These are phyloP conservation scores for Sicyos baderoa DNA, from an alignment of 306 rosid species.

Conservation along the genomic window DNA sequence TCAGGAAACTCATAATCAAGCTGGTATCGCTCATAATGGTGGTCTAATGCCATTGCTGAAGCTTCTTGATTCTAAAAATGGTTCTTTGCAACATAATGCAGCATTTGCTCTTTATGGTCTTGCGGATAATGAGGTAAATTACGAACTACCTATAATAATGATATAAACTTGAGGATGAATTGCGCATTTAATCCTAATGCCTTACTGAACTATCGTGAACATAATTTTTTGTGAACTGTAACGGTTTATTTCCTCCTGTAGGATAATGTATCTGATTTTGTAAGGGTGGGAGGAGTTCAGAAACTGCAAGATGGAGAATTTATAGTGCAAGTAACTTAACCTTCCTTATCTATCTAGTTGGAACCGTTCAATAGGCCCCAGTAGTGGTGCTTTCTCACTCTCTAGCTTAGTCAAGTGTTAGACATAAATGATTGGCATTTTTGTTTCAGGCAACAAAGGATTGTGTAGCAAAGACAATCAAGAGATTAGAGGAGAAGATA, in stretches of 20 bases:
- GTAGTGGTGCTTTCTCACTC: not conserved
- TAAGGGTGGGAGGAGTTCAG: not conserved
- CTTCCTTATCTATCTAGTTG: not conserved
- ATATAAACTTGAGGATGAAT: not conserved
- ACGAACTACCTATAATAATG: not conserved
- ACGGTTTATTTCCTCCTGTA: not conserved
- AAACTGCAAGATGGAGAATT: not conserved
- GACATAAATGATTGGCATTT: not conserved
- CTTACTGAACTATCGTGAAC: not conserved
- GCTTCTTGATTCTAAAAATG: slow-evolving; percentile 97
- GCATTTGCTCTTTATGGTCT: slow-evolving; percentile 98
- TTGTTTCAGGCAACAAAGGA: slow-evolving; percentile 87
- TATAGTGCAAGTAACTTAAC: not conserved
- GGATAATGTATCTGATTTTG: not conserved
- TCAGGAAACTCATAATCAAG: slow-evolving; percentile 94
- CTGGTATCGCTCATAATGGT: slow-evolving; percentile 94
- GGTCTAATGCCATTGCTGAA: slow-evolving; percentile 82
- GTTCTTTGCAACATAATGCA: slow-evolving; percentile 96
- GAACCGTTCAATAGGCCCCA: not conserved
- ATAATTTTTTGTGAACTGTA: too few relatives aligned
- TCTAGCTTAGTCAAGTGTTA: not conserved
- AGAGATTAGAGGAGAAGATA: slow-evolving; percentile 96
- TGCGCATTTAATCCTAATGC: not conserved
- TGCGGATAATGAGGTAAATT: slow-evolving; percentile 62
- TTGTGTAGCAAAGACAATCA: slow-evolving; percentile 96